Evolutionary conservation across 73 alveolate species (phyloP), one percentile per base, ranked within the genome.

Genomic region (Stentor roeselii): DNA sequence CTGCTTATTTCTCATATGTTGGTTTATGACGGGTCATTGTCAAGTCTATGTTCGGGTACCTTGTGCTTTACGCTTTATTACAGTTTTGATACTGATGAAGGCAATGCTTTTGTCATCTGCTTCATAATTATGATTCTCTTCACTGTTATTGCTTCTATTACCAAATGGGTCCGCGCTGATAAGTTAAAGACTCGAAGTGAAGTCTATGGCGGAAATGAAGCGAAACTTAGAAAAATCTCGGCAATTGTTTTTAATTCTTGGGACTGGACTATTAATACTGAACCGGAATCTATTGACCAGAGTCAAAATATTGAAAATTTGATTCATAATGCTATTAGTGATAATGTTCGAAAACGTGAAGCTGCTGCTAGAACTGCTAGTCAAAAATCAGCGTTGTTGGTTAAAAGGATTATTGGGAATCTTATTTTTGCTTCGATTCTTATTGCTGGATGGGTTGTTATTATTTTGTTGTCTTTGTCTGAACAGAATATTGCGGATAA

Each of bases 11-110:
- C 32, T 30, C 83, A 84, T 75, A 34, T 84, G 4, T 76, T 85
- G 40, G 6, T 38, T 59, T 85, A 82, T 59, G 36, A 85, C 21
- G 83, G 58, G 41, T 30, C 35, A 40, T 78, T 39, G 35, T 27
- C 75, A 38, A 75, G 83, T 3, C 3, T 59, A 0, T 82, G 92
- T 59, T 42, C 39, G 27, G 77, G 78, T 39, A 30, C 84, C 76
- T 91, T 91, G 41, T 90, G 95, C 82, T 87, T 77, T 6, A 14
- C 85, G 59, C 75, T 75, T 38, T 90, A 90, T 59, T 85, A 88
- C 0, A 32, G 88, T 3, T 90, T 90, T 60, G 59, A 30, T n/a
- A 27, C 60, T 2, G 82, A 37, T 14, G 67, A 75, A 14, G 89
- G 78, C 40, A 60, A 37, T 74, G 31, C 59, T 27, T 90, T 78